phyloP scores from a whole-genome alignment of 192 early-diverging fungal genomes.

The Funneliformis geosporum region DNA sequence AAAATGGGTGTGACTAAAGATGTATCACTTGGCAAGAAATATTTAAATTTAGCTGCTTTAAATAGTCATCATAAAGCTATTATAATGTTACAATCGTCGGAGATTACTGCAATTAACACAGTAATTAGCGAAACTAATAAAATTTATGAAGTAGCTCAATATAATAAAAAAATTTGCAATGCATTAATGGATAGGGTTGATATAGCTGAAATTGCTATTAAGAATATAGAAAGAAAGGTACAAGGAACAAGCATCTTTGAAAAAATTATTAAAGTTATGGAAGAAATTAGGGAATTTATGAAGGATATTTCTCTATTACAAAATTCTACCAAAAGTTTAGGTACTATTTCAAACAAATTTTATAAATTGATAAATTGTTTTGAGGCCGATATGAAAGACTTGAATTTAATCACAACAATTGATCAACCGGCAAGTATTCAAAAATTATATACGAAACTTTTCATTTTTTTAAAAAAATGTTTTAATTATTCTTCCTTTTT shows the following conservation, averaged over 20 bases:
- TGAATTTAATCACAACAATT: background rate
- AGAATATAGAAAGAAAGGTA: background rate
- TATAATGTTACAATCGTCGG: conserved; percentile 25
- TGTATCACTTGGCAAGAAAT: background rate
- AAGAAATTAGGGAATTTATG: conserved; percentile 21
- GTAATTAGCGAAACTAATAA: background rate
- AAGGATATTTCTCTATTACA: conserved; percentile 14
- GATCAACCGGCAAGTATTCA: too few species aligned
- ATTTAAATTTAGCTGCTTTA: background rate
- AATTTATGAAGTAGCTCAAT: conserved; percentile 13
- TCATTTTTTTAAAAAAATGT: too few species aligned
- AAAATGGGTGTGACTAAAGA: background rate
- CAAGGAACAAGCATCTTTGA: background rate
- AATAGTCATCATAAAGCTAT: background rate
- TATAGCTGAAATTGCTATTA: background rate
- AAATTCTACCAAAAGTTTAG: conserved; percentile 1
- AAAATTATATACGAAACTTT: too few species aligned
- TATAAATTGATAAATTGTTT: background rate
- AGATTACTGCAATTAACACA: background rate
- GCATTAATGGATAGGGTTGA: conserved; percentile 3
- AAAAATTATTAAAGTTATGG: background rate
- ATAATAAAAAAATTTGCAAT: conserved; percentile 31
- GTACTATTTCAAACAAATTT: background rate
- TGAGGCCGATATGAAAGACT: background rate
- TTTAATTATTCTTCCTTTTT: too few species aligned